These are phyloP conservation scores for Oryza glumipatula DNA, from an alignment of 176 grass and related monocot genomes.

Conservation along the genomic window DNA sequence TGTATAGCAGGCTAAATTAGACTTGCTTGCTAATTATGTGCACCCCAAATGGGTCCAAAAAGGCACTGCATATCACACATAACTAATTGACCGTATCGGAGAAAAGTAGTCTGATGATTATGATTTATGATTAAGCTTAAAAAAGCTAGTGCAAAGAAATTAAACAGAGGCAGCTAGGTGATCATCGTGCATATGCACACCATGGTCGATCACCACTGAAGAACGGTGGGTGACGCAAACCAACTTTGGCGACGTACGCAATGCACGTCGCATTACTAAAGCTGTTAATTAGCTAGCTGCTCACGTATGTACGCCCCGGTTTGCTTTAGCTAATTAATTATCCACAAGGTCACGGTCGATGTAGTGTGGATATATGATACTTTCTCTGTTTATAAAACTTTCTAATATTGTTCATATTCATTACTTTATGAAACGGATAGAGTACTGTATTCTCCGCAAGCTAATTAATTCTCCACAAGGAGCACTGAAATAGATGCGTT, in stretches of 20 bases:
- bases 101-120: neutral
- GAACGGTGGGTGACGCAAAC: conserved; percentile 33
- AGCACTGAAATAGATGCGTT: too few species aligned
- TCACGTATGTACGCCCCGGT: neutral
- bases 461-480: too few species aligned
- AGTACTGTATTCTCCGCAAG: too few species aligned
- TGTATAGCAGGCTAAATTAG: too few species aligned
- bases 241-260: neutral
- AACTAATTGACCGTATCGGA: conserved; percentile 12
- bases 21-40: neutral
- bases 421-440: too few species aligned
- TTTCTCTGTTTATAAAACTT: too few species aligned
- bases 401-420: too few species aligned
- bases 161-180: neutral
- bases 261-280: conserved; percentile 2
- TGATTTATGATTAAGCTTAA: neutral
- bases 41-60: neutral
- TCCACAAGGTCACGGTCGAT: neutral
- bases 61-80: neutral
- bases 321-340: neutral
- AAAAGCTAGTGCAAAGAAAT: neutral
- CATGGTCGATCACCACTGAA: neutral
- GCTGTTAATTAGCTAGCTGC: neutral
- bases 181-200: neutral
- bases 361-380: neutral